A percentile compares a stretch with the other conserved stretches of the same genome.
Conservation (phyloP, 305 asterid genomes). For the Caryopteris hybrid region DNA sequence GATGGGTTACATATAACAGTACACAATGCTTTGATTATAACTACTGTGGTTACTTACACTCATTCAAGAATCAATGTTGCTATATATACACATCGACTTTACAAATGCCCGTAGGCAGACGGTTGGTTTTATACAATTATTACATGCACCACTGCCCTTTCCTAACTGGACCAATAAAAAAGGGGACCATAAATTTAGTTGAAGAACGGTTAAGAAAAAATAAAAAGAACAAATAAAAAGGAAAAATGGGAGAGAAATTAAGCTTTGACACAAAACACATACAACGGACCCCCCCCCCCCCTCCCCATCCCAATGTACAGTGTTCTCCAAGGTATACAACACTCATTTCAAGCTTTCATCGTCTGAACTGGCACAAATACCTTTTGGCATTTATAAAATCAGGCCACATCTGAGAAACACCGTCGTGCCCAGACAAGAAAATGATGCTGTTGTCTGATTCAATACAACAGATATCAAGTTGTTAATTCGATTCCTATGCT, state of each 20-base stretch:
- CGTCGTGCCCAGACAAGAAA: conserved; percentile 15
- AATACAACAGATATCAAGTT: no score
- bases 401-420: conserved; percentile 6
- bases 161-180: conserved; percentile 9
- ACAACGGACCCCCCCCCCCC: conserved; percentile 37
- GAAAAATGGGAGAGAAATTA: conserved; percentile 23
- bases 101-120: conserved; percentile 43
- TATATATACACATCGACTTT: conserved; percentile 59
- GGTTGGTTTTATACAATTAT: conserved; percentile 48
- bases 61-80: conserved; percentile 20
- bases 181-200: conserved; percentile 11
- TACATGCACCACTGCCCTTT: conserved; percentile 50
- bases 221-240: conserved; percentile 7
- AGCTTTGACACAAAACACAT: conserved; percentile 36
- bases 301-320: conserved; percentile 44
- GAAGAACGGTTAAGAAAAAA: no score
- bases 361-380: conserved; percentile 2
- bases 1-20: no score
- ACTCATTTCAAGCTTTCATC: conserved; percentile 25
- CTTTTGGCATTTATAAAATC: conserved; percentile 17
- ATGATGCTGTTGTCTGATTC: no score
- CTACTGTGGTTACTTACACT: conserved; percentile 27
- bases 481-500: conserved; percentile 27
- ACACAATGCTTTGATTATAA: not conserved
- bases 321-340: conserved; percentile 39